Base-by-base conservation (phyloP, 345 rosid genomes). In the Tarenaya hassleriana region DNA sequence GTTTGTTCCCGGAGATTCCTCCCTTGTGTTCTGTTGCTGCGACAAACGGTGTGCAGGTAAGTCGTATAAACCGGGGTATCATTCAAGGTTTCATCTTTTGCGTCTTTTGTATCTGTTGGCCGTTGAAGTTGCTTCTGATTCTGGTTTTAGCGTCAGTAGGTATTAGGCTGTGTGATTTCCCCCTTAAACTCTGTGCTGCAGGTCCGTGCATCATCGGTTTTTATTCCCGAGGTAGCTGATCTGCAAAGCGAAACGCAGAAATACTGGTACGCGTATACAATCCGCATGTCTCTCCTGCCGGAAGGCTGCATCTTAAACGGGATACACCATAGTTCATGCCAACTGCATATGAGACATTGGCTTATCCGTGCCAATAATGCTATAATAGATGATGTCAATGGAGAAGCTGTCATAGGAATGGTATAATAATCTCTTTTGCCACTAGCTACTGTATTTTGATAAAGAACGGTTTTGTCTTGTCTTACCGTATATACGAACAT, bases 201-300 rank as follows among this genome's bases (percentile, higher is more conserved):
- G 96, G 69, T 85, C 11, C 86, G 86, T 53, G 83, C 88, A 47
- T 92, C 97, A 34, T 76, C 95, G 67, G 84, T 88, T 24, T 73
- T 88, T 55, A 74, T 77, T 24, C 98, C 94, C 0, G 97, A 92
- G 77, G 33, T 16, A 12, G 10, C 82, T 56, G 56, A 69, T 41
- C 76, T 74, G 47, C 48, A 64, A 29, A 13, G 47, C 49, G 58
- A 58, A 5, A 20, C 63, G 17, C 71, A 62, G 0, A 61, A 48
- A 31, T 83, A 71, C 55, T 41, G 34, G 44, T 88, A 76, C 68
- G 73, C 91, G 29, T 88, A 88, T 69, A 83, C 91, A 56, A 75
- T 92, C 49, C 95, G 91, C 41, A 72, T 92, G 84, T 83, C 95
- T 38, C 91, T 92, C 10, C 13, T 67, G 10, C 83, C 88, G 0